phyloP scores from a whole-genome alignment of 345 rosid species.

The Salix brachista region DNA sequence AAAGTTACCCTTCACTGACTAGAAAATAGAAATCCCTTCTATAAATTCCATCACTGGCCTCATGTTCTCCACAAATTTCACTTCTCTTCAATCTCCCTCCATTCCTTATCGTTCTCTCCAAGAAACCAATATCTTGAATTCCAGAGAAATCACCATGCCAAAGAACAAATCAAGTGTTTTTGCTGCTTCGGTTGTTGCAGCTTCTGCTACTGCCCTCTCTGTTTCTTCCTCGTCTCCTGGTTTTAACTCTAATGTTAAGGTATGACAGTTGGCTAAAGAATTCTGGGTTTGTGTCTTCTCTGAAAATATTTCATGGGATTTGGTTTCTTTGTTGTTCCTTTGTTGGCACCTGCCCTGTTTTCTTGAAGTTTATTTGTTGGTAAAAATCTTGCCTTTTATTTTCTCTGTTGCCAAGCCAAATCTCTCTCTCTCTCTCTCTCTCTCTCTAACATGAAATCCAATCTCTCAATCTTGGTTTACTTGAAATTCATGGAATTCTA shows the following conservation, averaged over 20 bases:
- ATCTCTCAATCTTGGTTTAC: neutral
- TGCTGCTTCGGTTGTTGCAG: constrained; percentile 54
- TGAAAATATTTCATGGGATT: neutral
- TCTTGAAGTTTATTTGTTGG: neutral
- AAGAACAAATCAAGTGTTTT: constrained; percentile 60
- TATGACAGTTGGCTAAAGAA: constrained; percentile 1
- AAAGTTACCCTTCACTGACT: constrained; percentile 13
- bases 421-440: no score
- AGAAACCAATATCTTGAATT: neutral
- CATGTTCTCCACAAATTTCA: neutral
- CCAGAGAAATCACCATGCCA: neutral
- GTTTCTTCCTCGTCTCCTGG: constrained; percentile 22
- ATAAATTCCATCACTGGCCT: neutral
- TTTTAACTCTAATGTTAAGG: constrained; percentile 43
- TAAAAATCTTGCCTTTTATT: neutral
- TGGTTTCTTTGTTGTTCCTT: neutral
- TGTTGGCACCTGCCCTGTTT: neutral
- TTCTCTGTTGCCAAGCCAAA: neutral
- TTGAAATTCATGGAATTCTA: neutral
- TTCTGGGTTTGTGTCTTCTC: neutral
- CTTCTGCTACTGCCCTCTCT: constrained; percentile 44
- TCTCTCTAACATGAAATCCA: neutral
- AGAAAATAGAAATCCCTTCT: neutral
- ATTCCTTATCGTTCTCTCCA: neutral
- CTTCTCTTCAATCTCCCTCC: neutral